Evolutionary conservation across 371 early-diverging fungal species (phyloP), one percentile per base, ranked within the genome.

Genomic region (Mucor sp.): DNA sequence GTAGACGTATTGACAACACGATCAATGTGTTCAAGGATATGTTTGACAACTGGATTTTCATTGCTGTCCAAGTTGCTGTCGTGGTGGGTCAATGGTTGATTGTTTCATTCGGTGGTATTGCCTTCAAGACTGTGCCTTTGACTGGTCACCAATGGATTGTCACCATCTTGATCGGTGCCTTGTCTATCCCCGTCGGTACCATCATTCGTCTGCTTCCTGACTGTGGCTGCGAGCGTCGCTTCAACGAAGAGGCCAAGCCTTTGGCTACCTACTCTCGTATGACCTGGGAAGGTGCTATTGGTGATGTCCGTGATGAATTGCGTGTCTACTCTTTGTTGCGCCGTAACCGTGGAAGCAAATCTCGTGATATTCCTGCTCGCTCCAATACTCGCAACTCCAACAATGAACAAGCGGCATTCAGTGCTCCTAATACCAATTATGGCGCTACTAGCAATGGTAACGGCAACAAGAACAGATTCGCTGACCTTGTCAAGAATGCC

Each of bases 121-220:
- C 93, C 0, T 97, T 98, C 87, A 90, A 94, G 78, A 94, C 95
- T 0, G 83, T 80, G 5, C 87, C 87, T 1, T 79, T 97, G 25
- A 73, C 83, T 30, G 81, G 82, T 35, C 67, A 78, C 11, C 95
- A 95, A 71, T 98, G 99, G 99, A 67, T 85, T 5, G 69, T 93
- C 57, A 93, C 93, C 17, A 70, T 95, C 27, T 70, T 84, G 39
- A 84, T 94, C 39, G 93, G 94, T 21, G 70, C 87, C 15, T 73
- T 93, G n/a, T 94, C 97, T n/a, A 71, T 98, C 17, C 97, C 96
- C 8, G 82, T 94, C 37, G 96, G 94, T 23, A 68, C 94, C 15
- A 58, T 94, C 25, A 76, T 92, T 62, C 86, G 96, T 37, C 67
- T 96, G 14, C 25, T 95, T 12, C 97, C 97, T 19, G 87, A 83